phyloP scores from a whole-genome alignment of 805 yeast species.

The Candida sakaeoensis region DNA sequence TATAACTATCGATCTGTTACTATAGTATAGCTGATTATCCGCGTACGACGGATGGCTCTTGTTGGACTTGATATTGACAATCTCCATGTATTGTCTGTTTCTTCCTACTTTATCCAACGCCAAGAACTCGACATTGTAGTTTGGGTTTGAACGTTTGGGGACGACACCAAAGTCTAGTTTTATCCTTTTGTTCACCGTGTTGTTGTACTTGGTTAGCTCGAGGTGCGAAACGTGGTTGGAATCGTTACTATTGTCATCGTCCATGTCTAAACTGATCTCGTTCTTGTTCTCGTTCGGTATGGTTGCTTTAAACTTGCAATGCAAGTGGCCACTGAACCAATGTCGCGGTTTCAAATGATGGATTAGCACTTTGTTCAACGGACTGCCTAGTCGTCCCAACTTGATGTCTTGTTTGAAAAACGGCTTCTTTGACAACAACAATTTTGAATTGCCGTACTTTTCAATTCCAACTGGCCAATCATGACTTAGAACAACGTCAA shows the following conservation, averaged over 20 bases:
- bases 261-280: constrained; percentile 22
- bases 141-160: background rate
- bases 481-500: constrained; percentile 71
- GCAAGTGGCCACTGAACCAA: constrained; percentile 93
- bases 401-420: constrained; percentile 64
- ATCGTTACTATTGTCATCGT: constrained; percentile 11
- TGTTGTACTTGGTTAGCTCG: background rate
- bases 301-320: constrained; percentile 63
- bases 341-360: constrained; percentile 52
- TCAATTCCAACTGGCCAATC: constrained; percentile 93
- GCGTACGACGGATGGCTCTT: constrained; percentile 14
- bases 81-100: constrained; percentile 53
- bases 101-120: constrained; percentile 87
- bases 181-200: constrained; percentile 1
- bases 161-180: background rate
- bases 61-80: constrained; percentile 38
- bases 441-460: constrained; percentile 53
- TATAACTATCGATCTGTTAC: constrained; percentile 30
- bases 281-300: constrained; percentile 24
- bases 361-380: constrained; percentile 56
- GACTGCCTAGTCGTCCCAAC: constrained; percentile 65
- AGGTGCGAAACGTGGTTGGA: constrained; percentile 6
- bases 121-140: constrained; percentile 46
- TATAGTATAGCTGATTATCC: constrained; percentile 20
- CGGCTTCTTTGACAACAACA: constrained; percentile 56